Base-by-base conservation (phyloP, 495 filamentous ascomycete genomes). In the Amphirosellinia nigrospora region DNA sequence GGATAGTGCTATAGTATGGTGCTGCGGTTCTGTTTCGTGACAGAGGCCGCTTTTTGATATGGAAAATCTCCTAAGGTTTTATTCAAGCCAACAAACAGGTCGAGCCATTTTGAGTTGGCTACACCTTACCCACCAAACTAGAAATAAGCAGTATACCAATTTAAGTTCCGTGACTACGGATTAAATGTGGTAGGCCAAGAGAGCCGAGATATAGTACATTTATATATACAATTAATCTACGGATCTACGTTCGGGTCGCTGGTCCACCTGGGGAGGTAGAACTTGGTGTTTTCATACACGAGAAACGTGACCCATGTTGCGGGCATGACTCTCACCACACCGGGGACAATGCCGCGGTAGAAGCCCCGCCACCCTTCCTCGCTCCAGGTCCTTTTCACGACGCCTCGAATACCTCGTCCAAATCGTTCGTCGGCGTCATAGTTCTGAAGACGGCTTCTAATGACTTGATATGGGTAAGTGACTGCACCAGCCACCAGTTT, bases 271-370 rank as follows among this genome's bases (percentile, higher is more conserved):
- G 89, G 89, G 30, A 93, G 75, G 78, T 90, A 90, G 69, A 83
- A 84, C 82, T 89, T 94, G 65, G 89, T 90, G 81, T 98, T 98
- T 83, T 99, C 96, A 81, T 98, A 98, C 56, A 98, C 94, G 73
- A 99, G 79, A 78, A 99, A 98, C n/a, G 95, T 98, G 50, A 97
- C 92, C 88, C 96, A 97, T 16, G 95, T 98, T 63, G 93, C 93
- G 16, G 96, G 96, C 77, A 99, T 78, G 55, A 98, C 96, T 66
- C 95, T 88, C 66, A 97, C 81, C 48, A 97, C 84, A 70, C 96
- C 97, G 7, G 95, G 94, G 43, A 92, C 89, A 64, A 98, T 85
- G 4, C 96, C 96, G 75, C 93, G 94, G 83, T 98, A 99, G 76
- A 98, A 98, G 3, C 95, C 96, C 5, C 85, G 82, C 50, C 91